These are phyloP conservation scores for Digitaria exilis DNA, from an alignment of 202 grass and related monocot species.

Conservation along the genomic window DNA sequence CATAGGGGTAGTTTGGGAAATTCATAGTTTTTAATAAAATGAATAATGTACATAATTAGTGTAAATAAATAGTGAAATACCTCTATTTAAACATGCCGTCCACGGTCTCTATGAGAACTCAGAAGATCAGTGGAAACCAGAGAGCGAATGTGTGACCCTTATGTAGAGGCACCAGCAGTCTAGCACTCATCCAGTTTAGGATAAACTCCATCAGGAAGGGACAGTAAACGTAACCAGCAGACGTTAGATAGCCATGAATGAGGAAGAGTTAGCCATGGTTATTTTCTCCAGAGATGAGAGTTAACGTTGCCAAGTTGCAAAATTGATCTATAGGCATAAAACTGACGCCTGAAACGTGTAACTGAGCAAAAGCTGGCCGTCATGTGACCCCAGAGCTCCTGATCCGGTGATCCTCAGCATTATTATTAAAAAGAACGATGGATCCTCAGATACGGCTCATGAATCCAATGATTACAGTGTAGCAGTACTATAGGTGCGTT, in stretches of 20 bases:
- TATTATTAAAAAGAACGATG: conserved; percentile 8
- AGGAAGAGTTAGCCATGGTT: conserved; percentile 21
- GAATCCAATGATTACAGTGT: neutral
- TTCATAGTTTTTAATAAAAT: too few relatives aligned
- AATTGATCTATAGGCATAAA: conserved; percentile 39
- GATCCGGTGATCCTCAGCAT: neutral
- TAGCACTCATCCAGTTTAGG: neutral
- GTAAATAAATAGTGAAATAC: too few relatives aligned
- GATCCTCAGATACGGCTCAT: neutral
- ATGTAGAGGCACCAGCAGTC: neutral
- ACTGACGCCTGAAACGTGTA: conserved; percentile 24
- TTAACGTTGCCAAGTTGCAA: neutral
- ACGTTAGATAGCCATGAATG: conserved; percentile 34
- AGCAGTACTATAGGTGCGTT: too few relatives aligned
- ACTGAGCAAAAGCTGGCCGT: neutral
- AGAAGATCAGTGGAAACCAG: neutral
- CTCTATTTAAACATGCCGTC: too few relatives aligned
- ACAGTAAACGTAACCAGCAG: neutral
- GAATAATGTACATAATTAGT: too few relatives aligned
- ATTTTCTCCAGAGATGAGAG: neutral
- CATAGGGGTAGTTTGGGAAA: too few relatives aligned
- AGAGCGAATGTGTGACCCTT: neutral
- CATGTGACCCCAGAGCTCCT: conserved; percentile 33
- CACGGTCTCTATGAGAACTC: too few relatives aligned
- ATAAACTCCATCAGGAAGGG: neutral